Evolutionary conservation across 176 grass and related monocot species (phyloP), one percentile per base, ranked within the genome.

Genomic region (Cenchrus americanus): DNA sequence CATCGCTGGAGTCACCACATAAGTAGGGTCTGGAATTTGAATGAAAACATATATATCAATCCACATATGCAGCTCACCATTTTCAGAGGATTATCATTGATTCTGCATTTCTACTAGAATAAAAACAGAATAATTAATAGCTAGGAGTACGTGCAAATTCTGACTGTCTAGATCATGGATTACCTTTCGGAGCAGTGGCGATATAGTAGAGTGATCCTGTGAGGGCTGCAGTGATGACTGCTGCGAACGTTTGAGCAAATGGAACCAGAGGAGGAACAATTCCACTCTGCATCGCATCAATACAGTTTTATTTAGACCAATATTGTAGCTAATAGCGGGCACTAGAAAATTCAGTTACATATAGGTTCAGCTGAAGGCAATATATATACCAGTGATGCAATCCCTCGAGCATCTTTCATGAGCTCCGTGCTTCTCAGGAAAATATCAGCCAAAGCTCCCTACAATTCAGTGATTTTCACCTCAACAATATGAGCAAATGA

Each of bases 211-310:
- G 92, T 27, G 93, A 92, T 42, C 96, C 96, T 4, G 96, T 98
- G 44, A 98, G 96, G 21, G 93, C 87, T 46, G 96, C 96, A 5
- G 93, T 98, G 79, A 98, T 89, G 69, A 85, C 96, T 49, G 96
- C 96, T 0, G 96, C 96, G n/a, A 98, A 95, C 27, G 96, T 94
- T 87, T 95, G 93, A 58, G 96, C 96, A 66, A 98, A 98, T 11
- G 96, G 96, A 6, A 98, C 96, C 30, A 95, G 87, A 48, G 88
- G 84, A 63, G 96, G 96, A 59, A 98, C 76, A 85, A 98, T 86
- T 14, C 96, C 96, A 54, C 89, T 93, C 96, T 98, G 69, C 72
- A 84, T 66, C 10, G 57, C 71, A 22, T 48, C 5, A 41, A 66
- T 11, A 44, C 68, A 84, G 44, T 76, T 91, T 55, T 14, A 15